Conservation (phyloP, 805 yeast genomes). For the Candida peoriensis region DNA sequence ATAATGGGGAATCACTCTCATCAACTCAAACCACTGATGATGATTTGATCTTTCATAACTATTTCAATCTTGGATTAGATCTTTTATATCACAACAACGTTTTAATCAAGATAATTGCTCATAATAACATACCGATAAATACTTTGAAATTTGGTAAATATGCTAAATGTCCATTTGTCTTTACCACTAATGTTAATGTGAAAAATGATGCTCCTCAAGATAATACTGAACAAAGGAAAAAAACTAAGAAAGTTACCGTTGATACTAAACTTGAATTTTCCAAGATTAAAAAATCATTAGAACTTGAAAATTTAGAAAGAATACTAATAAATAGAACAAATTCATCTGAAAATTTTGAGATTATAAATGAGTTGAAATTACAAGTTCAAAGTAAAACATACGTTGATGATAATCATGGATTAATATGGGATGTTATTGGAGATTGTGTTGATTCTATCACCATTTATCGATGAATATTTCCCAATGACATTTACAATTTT, state of each 20-base stretch:
- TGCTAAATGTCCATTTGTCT: slow-evolving; percentile 40
- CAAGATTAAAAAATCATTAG: background rate
- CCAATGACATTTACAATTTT: background rate
- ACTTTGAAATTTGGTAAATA: slow-evolving; percentile 50
- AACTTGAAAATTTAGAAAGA: slow-evolving; percentile 1
- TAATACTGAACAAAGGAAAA: no score
- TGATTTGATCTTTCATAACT: slow-evolving; percentile 45
- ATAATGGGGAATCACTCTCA: slow-evolving; percentile 17
- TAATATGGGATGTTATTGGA: slow-evolving; percentile 7
- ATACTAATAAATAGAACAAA: slow-evolving; percentile 17
- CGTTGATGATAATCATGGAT: slow-evolving; percentile 5
- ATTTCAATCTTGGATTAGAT: slow-evolving; percentile 51
- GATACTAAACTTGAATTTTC: slow-evolving; percentile 1
- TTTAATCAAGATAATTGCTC: slow-evolving; percentile 43
- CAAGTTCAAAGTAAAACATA: slow-evolving; percentile 5
- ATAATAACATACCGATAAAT: slow-evolving; percentile 43
- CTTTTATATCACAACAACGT: slow-evolving; percentile 40
- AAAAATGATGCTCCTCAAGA: no score
- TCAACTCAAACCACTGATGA: background rate
- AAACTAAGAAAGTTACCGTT: background rate
- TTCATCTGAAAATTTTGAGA: slow-evolving; percentile 20
- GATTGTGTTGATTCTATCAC: slow-evolving; percentile 7
- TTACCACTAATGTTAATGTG: no score
- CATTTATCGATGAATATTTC: slow-evolving; percentile 5
- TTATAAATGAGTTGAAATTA: slow-evolving; percentile 26